Conservation (phyloP, 306 rosid genomes). For the Luffa acutangula region DNA sequence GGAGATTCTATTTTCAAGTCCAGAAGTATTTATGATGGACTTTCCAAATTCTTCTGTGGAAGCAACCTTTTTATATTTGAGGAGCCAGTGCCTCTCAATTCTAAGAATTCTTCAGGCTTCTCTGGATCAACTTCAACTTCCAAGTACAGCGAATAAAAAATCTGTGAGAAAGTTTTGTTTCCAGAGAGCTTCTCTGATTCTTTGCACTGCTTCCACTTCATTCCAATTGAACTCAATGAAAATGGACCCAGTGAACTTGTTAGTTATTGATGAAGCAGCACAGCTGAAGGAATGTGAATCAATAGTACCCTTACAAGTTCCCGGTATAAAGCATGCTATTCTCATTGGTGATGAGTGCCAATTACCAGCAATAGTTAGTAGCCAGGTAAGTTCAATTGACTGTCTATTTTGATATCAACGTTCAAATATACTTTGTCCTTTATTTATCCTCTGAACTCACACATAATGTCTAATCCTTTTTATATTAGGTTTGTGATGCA, state of each 20-base stretch:
- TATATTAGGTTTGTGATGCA: conserved; percentile 31
- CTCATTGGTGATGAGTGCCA: conserved; percentile 76
- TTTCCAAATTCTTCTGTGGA: background rate
- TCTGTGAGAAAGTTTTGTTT: conserved; percentile 41
- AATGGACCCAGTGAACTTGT: conserved; percentile 33
- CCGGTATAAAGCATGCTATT: conserved; percentile 40
- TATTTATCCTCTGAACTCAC: conserved; percentile 19
- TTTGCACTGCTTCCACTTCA: conserved; percentile 67
- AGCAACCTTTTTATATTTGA: conserved; percentile 17
- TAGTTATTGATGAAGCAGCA: conserved; percentile 84
- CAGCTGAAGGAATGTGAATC: conserved; percentile 75
- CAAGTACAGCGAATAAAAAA: conserved; percentile 14
- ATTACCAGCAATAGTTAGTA: conserved; percentile 57
- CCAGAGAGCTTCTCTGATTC: conserved; percentile 47
- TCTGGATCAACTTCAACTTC: conserved; percentile 34
- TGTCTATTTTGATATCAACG: background rate
- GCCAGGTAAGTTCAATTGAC: conserved; percentile 22
- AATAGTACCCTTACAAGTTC: conserved; percentile 56
- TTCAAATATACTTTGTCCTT: background rate
- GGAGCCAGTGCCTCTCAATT: conserved; percentile 33
- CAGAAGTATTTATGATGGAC: conserved; percentile 8
- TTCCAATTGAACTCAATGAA: conserved; percentile 32
- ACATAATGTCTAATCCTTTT: background rate
- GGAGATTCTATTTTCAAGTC: conserved; percentile 34
- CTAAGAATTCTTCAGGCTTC: conserved; percentile 27